phyloP scores from a whole-genome alignment of 1,284 basidiomycete species.

The Moesziomyces antarcticus region DNA sequence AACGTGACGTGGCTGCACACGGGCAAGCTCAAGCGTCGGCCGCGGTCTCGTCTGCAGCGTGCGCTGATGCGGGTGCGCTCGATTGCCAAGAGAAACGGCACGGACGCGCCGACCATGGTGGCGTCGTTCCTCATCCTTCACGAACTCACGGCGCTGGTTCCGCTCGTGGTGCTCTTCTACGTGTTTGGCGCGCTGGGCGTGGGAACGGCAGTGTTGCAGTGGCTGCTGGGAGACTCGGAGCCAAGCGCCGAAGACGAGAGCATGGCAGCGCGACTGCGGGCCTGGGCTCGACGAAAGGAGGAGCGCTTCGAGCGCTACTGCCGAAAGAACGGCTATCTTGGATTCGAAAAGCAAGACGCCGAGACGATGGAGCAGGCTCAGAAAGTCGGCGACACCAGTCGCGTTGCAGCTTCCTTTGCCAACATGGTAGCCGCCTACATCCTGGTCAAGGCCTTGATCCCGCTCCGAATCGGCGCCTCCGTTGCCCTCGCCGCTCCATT shows the following conservation, averaged over 20 bases:
- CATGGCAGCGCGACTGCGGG: conserved; percentile 19
- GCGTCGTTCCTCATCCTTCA: conserved; percentile 86
- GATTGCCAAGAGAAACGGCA: conserved; percentile 68
- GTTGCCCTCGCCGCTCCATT: conserved; percentile 81
- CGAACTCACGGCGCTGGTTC: conserved; percentile 84
- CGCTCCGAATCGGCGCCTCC: conserved; percentile 79
- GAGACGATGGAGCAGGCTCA: conserved; percentile 30
- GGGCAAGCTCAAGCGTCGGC: conserved; percentile 7
- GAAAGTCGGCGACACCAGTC: conserved; percentile 65
- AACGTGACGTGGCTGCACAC: conserved; percentile 52
- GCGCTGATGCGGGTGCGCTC: conserved; percentile 44
- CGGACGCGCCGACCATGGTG: conserved; percentile 80
- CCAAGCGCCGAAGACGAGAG: background rate
- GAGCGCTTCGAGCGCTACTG: conserved; percentile 78
- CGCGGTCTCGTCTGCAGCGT: conserved; percentile 25
- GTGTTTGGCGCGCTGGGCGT: conserved; percentile 77
- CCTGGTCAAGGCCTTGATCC: conserved; percentile 83
- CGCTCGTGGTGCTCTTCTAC: conserved; percentile 81
- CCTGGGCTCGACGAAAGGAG: conserved; percentile 35
- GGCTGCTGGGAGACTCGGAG: conserved; percentile 31
- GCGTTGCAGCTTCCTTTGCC: conserved; percentile 70
- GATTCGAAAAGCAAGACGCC: conserved; percentile 74
- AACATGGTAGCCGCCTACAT: conserved; percentile 80
- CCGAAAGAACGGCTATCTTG: conserved; percentile 81
- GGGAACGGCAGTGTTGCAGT: conserved; percentile 76